Evolutionary conservation across 2,329 filamentous ascomycete species (phyloP).

Genomic region (Aureobasidium sp.): DNA sequence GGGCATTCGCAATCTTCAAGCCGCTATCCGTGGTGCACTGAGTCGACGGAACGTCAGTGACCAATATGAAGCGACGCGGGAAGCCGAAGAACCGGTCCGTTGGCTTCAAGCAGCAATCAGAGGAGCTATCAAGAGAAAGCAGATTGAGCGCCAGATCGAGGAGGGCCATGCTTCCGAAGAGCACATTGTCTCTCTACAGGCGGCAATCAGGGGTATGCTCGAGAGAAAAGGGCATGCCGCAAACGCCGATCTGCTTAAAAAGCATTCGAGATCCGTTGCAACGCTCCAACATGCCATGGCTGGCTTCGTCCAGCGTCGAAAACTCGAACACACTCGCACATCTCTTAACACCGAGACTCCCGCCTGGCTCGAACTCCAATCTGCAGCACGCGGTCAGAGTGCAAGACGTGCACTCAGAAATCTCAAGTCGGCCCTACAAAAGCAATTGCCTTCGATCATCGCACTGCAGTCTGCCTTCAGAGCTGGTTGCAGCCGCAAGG

Average conservation of each 20-base stretch:
- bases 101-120: constrained; percentile 42
- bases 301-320: constrained; percentile 34
- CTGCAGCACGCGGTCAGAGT: constrained; percentile 13
- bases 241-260: constrained; percentile 41
- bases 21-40: constrained; percentile 44
- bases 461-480: constrained; percentile 37
- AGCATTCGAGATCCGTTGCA: constrained; percentile 33
- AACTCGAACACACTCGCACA: not conserved
- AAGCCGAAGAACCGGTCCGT: constrained; percentile 30
- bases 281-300: constrained; percentile 37
- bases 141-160: constrained; percentile 48
- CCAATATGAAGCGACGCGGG: constrained; percentile 36
- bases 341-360: constrained; percentile 6
- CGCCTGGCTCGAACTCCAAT: constrained; percentile 15
- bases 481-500: constrained; percentile 23
- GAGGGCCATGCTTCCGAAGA: constrained; percentile 57
- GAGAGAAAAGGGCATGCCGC: constrained; percentile 42
- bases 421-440: constrained; percentile 12
- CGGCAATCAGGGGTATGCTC: constrained; percentile 58
- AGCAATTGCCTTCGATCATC: constrained; percentile 17
- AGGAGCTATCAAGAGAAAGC: constrained; percentile 38
- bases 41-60: constrained; percentile 48
- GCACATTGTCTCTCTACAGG: constrained; percentile 46
- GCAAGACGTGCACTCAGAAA: constrained; percentile 2
- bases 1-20: constrained; percentile 38